Evolutionary conservation across 176 grass and related monocot species (phyloP).

Genomic region (Phragmites australis): DNA sequence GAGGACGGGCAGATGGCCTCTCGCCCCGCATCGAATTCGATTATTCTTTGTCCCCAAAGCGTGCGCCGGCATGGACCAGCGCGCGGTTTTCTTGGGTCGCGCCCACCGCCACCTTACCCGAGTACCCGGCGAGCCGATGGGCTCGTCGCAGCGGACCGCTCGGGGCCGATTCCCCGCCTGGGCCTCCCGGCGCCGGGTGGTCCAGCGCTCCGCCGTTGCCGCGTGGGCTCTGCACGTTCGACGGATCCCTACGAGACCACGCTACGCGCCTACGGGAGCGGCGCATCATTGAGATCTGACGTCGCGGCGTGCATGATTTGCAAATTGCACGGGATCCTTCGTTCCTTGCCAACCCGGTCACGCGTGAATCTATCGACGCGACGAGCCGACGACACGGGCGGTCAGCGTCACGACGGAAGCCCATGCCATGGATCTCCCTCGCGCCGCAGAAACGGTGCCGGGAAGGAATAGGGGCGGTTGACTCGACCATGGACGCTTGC

Average conservation of each 20-base stretch:
- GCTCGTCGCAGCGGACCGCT: not conserved
- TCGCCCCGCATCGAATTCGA: not conserved
- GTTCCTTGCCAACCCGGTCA: not conserved
- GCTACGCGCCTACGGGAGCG: not conserved
- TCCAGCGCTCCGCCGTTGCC: not conserved
- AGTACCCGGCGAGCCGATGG: not conserved
- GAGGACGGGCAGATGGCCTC: not conserved
- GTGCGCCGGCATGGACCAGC: conserved; percentile 14
- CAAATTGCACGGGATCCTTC: not conserved
- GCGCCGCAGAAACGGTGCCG: not conserved
- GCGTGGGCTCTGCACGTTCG: not conserved
- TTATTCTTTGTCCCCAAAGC: not conserved
- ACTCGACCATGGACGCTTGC: conserved; percentile 28
- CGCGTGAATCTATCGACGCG: not conserved
- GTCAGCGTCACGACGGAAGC: not conserved
- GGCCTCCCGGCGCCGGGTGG: conserved; percentile 20
- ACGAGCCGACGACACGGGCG: not conserved
- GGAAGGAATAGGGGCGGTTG: conserved; percentile 21
- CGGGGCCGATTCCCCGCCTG: conserved; percentile 5
- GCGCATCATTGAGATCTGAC: not conserved
- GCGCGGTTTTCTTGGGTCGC: not conserved
- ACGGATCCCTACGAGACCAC: not conserved
- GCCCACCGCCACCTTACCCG: not conserved
- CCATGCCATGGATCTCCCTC: conserved; percentile 19
- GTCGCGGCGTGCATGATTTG: not conserved